Percentiles rank a stretch among this genome's conserved stretches.
Evolutionary conservation across 2,329 filamentous ascomycete species (phyloP).

Genomic region (Hymenotorrendiella dingleyae): DNA sequence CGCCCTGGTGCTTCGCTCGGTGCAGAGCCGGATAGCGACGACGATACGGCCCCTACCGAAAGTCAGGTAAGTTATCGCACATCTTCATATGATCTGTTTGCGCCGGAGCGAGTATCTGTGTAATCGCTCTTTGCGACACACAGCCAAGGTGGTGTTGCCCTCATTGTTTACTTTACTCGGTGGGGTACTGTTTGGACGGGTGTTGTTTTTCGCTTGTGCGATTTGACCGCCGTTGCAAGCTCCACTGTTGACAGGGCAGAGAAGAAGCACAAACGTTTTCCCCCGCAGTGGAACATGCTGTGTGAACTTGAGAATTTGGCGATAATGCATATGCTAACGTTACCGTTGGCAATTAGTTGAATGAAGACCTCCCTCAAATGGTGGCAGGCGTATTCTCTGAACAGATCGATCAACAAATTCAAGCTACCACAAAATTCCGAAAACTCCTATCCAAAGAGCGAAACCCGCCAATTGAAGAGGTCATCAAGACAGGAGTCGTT

Average conservation of each 20-base stretch:
- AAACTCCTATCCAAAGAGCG: constrained; percentile 98
- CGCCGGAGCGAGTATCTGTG: background rate
- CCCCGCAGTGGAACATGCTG: constrained; percentile 9
- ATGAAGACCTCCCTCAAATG: constrained; percentile 97
- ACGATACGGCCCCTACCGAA: constrained; percentile 92
- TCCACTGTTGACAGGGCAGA: constrained; percentile 12
- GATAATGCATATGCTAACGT: constrained; percentile 17
- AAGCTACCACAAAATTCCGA: constrained; percentile 95
- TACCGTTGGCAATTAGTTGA: constrained; percentile 55
- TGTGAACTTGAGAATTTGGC: too few species aligned
- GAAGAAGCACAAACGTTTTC: constrained; percentile 4
- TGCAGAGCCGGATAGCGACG: constrained; percentile 91
- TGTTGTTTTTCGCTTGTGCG: constrained; percentile 28
- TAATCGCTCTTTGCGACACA: background rate
- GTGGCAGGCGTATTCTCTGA: constrained; percentile 97
- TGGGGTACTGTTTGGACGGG: constrained; percentile 25
- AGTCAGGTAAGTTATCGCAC: constrained; percentile 68
- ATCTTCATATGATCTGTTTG: background rate
- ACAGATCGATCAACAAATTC: constrained; percentile 95
- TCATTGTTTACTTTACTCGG: constrained; percentile 25
- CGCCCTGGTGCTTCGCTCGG: constrained; percentile 77
- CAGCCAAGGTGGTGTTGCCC: background rate
- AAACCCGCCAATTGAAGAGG: constrained; percentile 97
- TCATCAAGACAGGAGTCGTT: constrained; percentile 98
- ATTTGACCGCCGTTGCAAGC: constrained; percentile 11